Conservation (phyloP, 768 basidiomycete species). For the Phallus indusiatus region DNA sequence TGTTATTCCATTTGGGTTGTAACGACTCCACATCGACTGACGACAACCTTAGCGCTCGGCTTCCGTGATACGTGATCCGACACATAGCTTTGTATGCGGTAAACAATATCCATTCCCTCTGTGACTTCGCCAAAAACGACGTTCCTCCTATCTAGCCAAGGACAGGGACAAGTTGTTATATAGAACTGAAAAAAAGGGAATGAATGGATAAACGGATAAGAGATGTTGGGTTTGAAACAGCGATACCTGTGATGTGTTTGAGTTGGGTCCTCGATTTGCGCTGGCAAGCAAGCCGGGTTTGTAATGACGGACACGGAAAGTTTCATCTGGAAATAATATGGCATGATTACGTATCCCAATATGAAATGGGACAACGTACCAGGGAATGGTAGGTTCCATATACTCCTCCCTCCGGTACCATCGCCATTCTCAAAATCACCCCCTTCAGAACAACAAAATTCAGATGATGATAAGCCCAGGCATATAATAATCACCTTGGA, state of each 20-base stretch:
- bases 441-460: slow-evolving; percentile 12
- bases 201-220: not conserved
- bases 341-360: not conserved
- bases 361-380: not conserved
- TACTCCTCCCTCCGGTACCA: slow-evolving; percentile 26
- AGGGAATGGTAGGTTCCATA: slow-evolving; percentile 4
- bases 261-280: slow-evolving; percentile 42
- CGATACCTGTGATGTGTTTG: slow-evolving; percentile 38
- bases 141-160: slow-evolving; percentile 34
- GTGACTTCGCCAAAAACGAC: slow-evolving; percentile 36
- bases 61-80: slow-evolving; percentile 21
- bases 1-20: not conserved
- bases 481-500: not conserved
- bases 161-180: slow-evolving; percentile 27
- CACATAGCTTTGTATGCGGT: slow-evolving; percentile 23
- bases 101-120: slow-evolving; percentile 31
- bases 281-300: slow-evolving; percentile 35
- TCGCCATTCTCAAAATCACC: slow-evolving; percentile 29
- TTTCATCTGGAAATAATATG: slow-evolving; percentile 24
- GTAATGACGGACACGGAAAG: slow-evolving; percentile 28
- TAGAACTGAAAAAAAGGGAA: slow-evolving; percentile 22
- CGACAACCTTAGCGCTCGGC: slow-evolving; percentile 19
- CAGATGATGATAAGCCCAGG: not conserved
- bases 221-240: not conserved
- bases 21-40: slow-evolving; percentile 18